Evolutionary conservation across 768 basidiomycete genomes (phyloP), one percentile per base, ranked within the genome.

Genomic region (Boletus sp.): DNA sequence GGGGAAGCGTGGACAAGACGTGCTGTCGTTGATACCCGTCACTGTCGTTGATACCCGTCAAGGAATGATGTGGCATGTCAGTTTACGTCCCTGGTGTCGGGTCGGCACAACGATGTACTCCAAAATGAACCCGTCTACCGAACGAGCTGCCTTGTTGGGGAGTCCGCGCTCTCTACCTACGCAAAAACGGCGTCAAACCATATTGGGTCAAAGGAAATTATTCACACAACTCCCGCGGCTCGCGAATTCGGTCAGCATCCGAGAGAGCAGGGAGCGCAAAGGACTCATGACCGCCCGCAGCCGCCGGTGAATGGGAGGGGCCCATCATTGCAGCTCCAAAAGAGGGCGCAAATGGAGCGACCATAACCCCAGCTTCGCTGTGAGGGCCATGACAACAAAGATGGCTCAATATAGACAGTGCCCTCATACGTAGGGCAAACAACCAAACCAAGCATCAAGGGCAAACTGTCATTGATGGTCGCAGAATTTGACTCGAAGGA

Each of bases 31-130:
- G 37, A 51, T 56, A 40, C 47, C 40, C 32, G 45, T 51, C 47
- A 49, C 49, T 47, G 47, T 50, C 59, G 45, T 30, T 47, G 37
- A 51, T 56, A 40, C 47, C 40, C 32, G 45, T 51, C 47, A 49
- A 54, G 54, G 51, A 65, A 58, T 70, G 61, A 68, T 64, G 64
- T 55, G 44, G 54, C 60, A 44, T 58, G 67, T 54, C 52, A 53
- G 35, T 64, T 70, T 70, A 70, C 68, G 69, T 71, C 58, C 59
- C 49, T 30, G 39, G 36, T 49, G 51, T 52, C 54, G 53, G 47
- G 57, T 58, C 61, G 60, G 55, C 56, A 57, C 42, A 45, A 59
- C 24, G 42, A 48, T 50, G 40, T 35, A 36, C 17, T 41, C 50
- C 29, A 55, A 57, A 61, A 55, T 52, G 52, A 58, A 59, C 39